Evolutionary conservation across 768 basidiomycete genomes (phyloP).

Genomic region (Xerocomellus chrysenteron): DNA sequence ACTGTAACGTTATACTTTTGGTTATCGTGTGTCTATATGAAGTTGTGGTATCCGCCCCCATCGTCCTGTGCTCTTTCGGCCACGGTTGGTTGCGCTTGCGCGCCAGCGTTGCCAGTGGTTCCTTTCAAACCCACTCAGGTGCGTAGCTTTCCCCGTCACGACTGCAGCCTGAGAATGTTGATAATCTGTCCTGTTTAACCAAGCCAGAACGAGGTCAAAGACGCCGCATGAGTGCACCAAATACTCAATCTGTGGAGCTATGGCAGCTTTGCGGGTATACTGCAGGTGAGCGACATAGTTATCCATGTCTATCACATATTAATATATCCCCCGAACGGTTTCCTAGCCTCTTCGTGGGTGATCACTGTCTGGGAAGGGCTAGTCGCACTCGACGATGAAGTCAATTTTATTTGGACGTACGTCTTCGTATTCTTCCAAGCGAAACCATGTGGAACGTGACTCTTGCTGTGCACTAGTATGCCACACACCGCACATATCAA

Average conservation of each 20-base stretch:
- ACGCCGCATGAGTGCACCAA: slow-evolving; percentile 1
- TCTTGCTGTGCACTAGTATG: slow-evolving; percentile 8
- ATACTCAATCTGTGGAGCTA: not conserved
- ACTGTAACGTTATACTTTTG: slow-evolving; percentile 1
- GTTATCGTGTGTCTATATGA: not conserved
- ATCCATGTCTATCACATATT: not conserved
- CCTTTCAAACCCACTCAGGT: slow-evolving; percentile 1
- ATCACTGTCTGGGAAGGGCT: slow-evolving; percentile 22
- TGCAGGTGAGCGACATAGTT: slow-evolving; percentile 1
- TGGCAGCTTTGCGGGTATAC: slow-evolving; percentile 5
- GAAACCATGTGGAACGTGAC: not conserved
- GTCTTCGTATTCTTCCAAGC: not conserved
- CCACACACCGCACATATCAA: slow-evolving; percentile 16
- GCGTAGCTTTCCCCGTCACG: not conserved
- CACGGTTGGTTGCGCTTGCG: not conserved
- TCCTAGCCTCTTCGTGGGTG: slow-evolving; percentile 9
- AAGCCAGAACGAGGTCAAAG: not conserved
- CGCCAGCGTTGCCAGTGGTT: not conserved
- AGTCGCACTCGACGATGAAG: slow-evolving; percentile 18
- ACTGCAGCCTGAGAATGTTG: not conserved
- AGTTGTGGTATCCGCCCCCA: not conserved
- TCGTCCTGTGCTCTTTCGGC: not conserved
- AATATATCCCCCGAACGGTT: not conserved
- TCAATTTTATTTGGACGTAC: slow-evolving; percentile 24
- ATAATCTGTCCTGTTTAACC: not conserved